phyloP scores from a whole-genome alignment of 257 asterid species.

The Lavandula angustifolia region DNA sequence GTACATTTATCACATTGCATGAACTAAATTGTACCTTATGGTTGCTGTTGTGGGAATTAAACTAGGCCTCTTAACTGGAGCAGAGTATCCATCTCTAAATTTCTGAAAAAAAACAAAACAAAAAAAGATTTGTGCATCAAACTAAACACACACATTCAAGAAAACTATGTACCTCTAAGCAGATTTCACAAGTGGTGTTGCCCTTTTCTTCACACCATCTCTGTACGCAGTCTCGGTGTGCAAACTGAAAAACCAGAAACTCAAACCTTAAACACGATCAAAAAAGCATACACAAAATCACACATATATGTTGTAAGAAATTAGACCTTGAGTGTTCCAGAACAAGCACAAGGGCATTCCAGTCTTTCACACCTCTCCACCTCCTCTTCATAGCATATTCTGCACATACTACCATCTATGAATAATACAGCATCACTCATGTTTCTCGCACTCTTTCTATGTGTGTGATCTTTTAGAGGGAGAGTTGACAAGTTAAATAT shows the following conservation, averaged over 20 bases:
- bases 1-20: too few relatives aligned
- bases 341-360: conserved; percentile 83
- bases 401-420: too few relatives aligned
- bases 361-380: conserved; percentile 49
- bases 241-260: conserved; percentile 49
- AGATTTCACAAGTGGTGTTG: conserved; percentile 73
- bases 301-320: background rate
- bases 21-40: conserved; percentile 44
- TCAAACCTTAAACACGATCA: background rate
- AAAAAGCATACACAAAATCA: too few relatives aligned
- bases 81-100: conserved; percentile 70
- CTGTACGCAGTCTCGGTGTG: conserved; percentile 85
- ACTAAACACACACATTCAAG: background rate
- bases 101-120: conserved; percentile 45
- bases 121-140: too few relatives aligned
- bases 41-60: conserved; percentile 41
- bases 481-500: background rate
- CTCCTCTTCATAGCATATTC: conserved; percentile 71
- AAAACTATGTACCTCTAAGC: conserved; percentile 54
- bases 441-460: too few relatives aligned
- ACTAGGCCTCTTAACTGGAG: conserved; percentile 48
- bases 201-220: conserved; percentile 95
- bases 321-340: conserved; percentile 76
- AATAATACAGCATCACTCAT: conserved; percentile 53
- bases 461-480: background rate